Evolutionary conservation across 805 yeast genomes (phyloP), one percentile per base, ranked within the genome.

Genomic region (Ascoidea rubescens): DNA sequence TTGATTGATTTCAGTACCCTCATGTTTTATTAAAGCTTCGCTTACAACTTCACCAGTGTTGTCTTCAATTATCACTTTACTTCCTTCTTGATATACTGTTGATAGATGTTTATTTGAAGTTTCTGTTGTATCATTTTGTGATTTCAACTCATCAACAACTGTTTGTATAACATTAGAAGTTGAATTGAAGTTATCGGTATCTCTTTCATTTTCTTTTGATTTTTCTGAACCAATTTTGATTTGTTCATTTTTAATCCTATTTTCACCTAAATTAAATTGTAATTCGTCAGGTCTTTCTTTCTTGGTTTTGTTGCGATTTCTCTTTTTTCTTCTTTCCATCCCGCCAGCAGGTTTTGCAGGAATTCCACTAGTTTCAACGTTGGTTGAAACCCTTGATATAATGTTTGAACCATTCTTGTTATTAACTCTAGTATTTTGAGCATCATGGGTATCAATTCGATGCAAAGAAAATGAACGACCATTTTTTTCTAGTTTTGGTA

Each of bases 401-500:
- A 60, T 59, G 37, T 59, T 61, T n/a, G 59, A 53, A 32, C 52
- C 55, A 16, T 31, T 51, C 21, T 57, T 57, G 50, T 53, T 52
- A 31, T 52, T 51, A 53, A 49, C 55, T 56, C 54, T 54, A 55
- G 43, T 48, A 57, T 50, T 45, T 56, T 53, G 51, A 8, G 74
- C 70, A 17, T 74, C 77, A 56, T 68, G 68, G 0, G 95, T 87
- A 62, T 88, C 96, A 48, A 88, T 77, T 60, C 95, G 76, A 54
- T 84, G 90, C 55, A 90, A 74, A 1, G 96, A 87, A 58, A 86
- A 80, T 0, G 93, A 80, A 32, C 90, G 77, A 5, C 89, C 85
- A 12, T 72, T 69, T 52, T 76, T 78, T 51, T 84, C 93, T 64
- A 87, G 70, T 47, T 84, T 78, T 37, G 96, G 96, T 59, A 91